Evolutionary conservation across 176 grass and related monocot species (phyloP), one percentile per base, ranked within the genome.

Genomic region (Musa itinerans): DNA sequence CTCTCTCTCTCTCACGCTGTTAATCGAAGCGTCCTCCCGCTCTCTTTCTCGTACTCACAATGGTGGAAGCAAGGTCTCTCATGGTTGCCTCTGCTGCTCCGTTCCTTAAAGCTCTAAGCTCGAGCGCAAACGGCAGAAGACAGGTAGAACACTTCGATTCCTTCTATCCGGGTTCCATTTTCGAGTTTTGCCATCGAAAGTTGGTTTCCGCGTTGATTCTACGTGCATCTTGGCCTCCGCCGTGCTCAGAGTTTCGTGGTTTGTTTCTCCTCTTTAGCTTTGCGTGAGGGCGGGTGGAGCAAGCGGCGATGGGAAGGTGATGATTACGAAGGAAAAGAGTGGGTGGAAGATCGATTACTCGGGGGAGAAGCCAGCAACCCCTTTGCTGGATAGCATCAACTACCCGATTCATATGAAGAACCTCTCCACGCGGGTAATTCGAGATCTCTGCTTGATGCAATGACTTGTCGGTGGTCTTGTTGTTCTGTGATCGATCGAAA

Each of bases 401-500:
- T 94, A 89, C 56, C 95, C 95, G 9, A 10, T 84, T 63, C 90
- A 99, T 85, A 99, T 99, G 95, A 99, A 99, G 80, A 99, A 92
- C 66, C 84, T 99, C 11, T 94, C 95, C 3, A 53, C 71, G 10
- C 21, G 73, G 78, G 90, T 92, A 83, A 52, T 72, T 19, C 0
- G 15, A 63, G n/a, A 12, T 76, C 26, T 50, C 54, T 22, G 56
- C 7, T 16, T 13, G 9, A n/a, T 26, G 19, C n/a, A 21, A 5
- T 53, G n/a, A 13, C 11, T 54, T 56, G 17, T 73, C 55, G 52
- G 25, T 73, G 8, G 43, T 48, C 2, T 29, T 29, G 29, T 52
- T 27, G 61, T 24, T 65, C 10, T 26, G 27, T 43, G 49, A 67
- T 17, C 16, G 52, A 11, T 59, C 50, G 34, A 66, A 62, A 58